Evolutionary conservation across 1,284 basidiomycete species (phyloP), one percentile per base, ranked within the genome.

Genomic region (Thecaphora thlaspeos): DNA sequence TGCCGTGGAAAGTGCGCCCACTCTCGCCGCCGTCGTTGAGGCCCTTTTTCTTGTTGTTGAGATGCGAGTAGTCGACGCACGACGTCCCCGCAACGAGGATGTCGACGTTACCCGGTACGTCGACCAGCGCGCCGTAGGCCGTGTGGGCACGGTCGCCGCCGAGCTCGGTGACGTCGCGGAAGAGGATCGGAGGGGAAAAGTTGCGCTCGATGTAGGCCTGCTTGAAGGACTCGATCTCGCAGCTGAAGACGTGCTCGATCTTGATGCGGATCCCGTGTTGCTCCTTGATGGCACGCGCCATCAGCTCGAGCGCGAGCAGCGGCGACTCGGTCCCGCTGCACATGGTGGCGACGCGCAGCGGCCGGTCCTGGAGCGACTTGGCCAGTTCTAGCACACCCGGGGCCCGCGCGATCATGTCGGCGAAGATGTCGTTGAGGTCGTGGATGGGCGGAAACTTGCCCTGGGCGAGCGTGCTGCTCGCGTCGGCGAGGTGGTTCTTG

Each of bases 171-270:
- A 96, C 92, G 75, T 96, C 93, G 49, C 93, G 85, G 78, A 96
- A 96, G 32, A 96, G 82, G 34, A 95, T 80, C 4, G 92, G 91
- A 14, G 91, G 90, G 3, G 79, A 68, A 76, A 96, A 96, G 79
- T 96, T 96, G 23, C 93, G 84, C 78, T 96, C 93, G 59, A 96
- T 96, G 78, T 96, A 96, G 0, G 92, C 92, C 78, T 96, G 92
- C 79, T 96, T 96, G 84, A 93, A 96, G 2, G 93, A 92, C 76
- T 95, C 93, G 61, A 96, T 95, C 80, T 96, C 92, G 79, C 92
- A 95, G 0, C 92, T 95, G 79, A 96, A 96, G 47, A 95, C 90
- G 79, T 96, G 93, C 70, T 94, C 87, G 57, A 92, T 82, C 32
- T 87, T 83, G 44, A 95, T 80, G 1, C 83, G 81, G 39, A 88